These are phyloP conservation scores for Olyra latifolia DNA, from an alignment of 176 grass and related monocot species.

Conservation along the genomic window DNA sequence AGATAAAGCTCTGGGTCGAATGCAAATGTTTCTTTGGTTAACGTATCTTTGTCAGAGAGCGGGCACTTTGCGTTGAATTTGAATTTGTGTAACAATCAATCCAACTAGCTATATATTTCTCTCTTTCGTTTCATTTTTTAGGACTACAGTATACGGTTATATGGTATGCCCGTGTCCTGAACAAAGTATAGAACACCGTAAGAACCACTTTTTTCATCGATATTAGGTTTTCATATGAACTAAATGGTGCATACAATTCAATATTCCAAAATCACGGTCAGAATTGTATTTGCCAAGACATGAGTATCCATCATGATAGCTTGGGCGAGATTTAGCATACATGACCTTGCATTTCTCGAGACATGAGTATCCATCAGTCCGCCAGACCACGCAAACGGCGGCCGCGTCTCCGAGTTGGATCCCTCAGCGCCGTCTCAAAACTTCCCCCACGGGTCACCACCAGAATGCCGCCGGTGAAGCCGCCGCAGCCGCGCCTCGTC, in stretches of 20 bases:
- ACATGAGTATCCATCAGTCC: not conserved
- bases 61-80: not conserved
- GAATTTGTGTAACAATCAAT: not conserved
- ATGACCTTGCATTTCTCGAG: too few relatives aligned
- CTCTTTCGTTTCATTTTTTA: not conserved
- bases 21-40: not conserved
- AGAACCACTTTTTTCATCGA: too few relatives aligned
- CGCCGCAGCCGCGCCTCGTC: slow-evolving; percentile 69
- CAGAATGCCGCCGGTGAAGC: slow-evolving; percentile 53
- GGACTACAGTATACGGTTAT: not conserved
- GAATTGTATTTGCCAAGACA: too few relatives aligned
- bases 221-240: too few relatives aligned
- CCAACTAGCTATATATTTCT: not conserved
- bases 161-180: not conserved
- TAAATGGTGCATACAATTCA: too few relatives aligned
- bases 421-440: too few relatives aligned
- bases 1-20: not conserved
- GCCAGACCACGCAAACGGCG: not conserved
- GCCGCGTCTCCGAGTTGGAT: not conserved
- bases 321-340: too few relatives aligned
- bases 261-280: too few relatives aligned
- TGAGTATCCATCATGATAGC: too few relatives aligned
- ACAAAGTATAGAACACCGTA: too few relatives aligned
- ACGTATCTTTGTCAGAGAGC: not conserved
- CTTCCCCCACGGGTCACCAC: not conserved